phyloP scores from a whole-genome alignment of 2,329 filamentous ascomycete genomes.

The Xylaria sp. region DNA sequence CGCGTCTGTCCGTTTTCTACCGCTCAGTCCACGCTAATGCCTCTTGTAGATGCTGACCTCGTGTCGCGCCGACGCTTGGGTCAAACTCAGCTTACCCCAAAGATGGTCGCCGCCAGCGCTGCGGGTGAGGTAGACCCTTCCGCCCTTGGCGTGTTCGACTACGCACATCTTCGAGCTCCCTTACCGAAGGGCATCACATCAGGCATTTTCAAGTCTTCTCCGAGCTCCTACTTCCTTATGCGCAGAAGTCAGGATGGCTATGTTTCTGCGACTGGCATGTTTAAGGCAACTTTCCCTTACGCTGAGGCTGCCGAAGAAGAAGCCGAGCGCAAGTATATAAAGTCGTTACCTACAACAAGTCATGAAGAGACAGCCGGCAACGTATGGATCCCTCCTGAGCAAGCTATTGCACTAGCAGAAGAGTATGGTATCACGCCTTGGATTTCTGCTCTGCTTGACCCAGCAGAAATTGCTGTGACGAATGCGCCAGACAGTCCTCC shows the following conservation, averaged over 20 bases:
- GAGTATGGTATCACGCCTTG: conserved; percentile 89
- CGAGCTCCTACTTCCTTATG: conserved; percentile 97
- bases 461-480: conserved; percentile 75
- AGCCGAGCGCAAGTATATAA: conserved; percentile 83
- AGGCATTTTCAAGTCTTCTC: conserved; percentile 90
- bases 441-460: conserved; percentile 92
- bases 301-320: conserved; percentile 78
- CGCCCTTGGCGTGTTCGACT: conserved; percentile 88
- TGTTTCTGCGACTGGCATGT: conserved; percentile 90
- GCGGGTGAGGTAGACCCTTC: conserved; percentile 77
- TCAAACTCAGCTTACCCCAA: conserved; percentile 89
- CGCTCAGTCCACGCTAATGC: conserved; percentile 35
- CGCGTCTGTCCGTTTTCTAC: conserved; percentile 15
- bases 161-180: conserved; percentile 92
- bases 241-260: conserved; percentile 86
- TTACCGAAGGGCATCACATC: conserved; percentile 91
- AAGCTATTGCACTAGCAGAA: conserved; percentile 83
- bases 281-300: conserved; percentile 88
- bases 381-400: conserved; percentile 89
- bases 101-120: conserved; percentile 77
- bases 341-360: conserved; percentile 82
- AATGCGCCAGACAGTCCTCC: conserved; percentile 72
- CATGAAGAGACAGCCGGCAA: conserved; percentile 95
- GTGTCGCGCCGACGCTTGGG: conserved; percentile 87
- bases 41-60: conserved; percentile 72